A percentile compares a stretch with the other conserved stretches of the same genome.
Conservation (phyloP, 106 monocot genomes). For the Dendrobium huoshanense region DNA sequence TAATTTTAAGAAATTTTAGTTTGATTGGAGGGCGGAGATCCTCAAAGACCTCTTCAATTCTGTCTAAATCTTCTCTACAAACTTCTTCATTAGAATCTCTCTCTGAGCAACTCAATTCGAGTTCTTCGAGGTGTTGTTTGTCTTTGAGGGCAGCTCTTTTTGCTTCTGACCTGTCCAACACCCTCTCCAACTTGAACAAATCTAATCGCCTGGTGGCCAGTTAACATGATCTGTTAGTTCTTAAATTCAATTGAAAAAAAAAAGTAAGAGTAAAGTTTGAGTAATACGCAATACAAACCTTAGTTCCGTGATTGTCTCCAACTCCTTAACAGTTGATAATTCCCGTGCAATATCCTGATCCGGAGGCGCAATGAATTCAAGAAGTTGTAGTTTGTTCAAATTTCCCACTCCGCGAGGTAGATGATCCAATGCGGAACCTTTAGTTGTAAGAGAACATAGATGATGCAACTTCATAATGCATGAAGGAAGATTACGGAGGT, state of each 20-base stretch:
- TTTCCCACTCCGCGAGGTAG: neutral
- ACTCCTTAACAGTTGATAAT: neutral
- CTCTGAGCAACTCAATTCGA: neutral
- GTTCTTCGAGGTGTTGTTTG: neutral
- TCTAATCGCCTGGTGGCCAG: neutral
- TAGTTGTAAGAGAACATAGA: neutral
- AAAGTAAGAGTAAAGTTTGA: neutral
- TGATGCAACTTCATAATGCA: neutral
- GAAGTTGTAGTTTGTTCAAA: neutral
- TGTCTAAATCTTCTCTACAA: neutral
- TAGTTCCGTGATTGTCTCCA: neutral
- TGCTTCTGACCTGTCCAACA: neutral
- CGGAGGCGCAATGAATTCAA: neutral
- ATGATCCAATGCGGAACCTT: neutral
- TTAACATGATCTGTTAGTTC: neutral
- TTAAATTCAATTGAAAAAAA: too few species aligned
- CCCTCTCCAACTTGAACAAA: slow-evolving; percentile 13
- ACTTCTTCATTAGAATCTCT: too few species aligned
- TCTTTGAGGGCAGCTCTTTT: neutral
- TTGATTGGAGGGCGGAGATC: slow-evolving; percentile 14
- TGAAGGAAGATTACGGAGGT: neutral
- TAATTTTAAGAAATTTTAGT: slow-evolving; percentile 1
- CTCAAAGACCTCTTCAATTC: slow-evolving; percentile 12
- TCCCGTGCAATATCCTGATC: neutral
- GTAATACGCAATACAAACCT: neutral